Evolutionary conservation across 2,329 filamentous ascomycete genomes (phyloP).

Genomic region (Golovinomyces cichoracearum): DNA sequence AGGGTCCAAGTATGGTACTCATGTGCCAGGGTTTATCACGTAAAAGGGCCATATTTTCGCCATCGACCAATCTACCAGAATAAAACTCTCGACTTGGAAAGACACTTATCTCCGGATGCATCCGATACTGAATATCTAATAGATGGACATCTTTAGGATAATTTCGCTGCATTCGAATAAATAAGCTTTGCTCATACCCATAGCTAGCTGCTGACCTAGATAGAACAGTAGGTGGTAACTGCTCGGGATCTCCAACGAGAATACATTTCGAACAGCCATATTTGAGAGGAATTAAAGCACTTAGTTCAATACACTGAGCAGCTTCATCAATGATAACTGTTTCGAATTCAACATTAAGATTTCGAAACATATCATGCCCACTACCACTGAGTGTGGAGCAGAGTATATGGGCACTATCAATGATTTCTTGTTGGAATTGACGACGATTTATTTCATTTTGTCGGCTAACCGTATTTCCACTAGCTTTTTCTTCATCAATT

Average conservation of each 20-base stretch:
- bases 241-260: conserved; percentile 90
- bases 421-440: conserved; percentile 66
- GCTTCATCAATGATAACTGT: conserved; percentile 97
- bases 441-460: conserved; percentile 68
- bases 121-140: conserved; percentile 93
- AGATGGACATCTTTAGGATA: conserved; percentile 71
- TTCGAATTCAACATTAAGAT: conserved; percentile 84
- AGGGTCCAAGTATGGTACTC: conserved; percentile 59
- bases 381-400: conserved; percentile 88
- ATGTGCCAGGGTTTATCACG: conserved; percentile 66
- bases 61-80: conserved; percentile 63
- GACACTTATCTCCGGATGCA: conserved; percentile 86
- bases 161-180: conserved; percentile 93
- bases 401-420: conserved; percentile 73
- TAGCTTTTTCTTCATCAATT: conserved; percentile 72
- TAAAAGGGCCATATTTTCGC: conserved; percentile 51
- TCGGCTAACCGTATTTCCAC: conserved; percentile 53
- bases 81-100: conserved; percentile 89
- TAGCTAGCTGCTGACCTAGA: conserved; percentile 79
- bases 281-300: conserved; percentile 84
- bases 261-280: conserved; percentile 95
- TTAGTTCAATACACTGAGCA: conserved; percentile 91
- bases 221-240: conserved; percentile 81
- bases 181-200: conserved; percentile 92
- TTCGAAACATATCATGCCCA: conserved; percentile 93